Evolutionary conservation across 257 asterid genomes (phyloP).

Genomic region (Oldenlandia corymbosa): DNA sequence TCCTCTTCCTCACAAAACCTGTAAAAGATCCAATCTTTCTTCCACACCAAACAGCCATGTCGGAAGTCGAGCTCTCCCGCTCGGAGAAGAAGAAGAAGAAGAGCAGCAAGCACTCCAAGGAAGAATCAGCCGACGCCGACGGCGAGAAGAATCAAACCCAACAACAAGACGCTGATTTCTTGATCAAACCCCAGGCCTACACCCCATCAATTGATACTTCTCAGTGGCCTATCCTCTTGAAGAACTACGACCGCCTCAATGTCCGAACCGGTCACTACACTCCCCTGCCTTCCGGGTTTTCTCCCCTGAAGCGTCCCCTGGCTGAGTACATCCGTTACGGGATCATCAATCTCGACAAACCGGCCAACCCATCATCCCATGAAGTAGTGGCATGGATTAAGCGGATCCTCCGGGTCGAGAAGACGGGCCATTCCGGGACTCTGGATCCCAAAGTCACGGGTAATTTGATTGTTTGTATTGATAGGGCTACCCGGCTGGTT

Average conservation of each 20-base stretch:
- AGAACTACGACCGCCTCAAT: constrained; percentile 77
- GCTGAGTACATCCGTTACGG: constrained; percentile 79
- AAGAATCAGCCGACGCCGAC: constrained; percentile 15
- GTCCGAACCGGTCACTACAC: constrained; percentile 95
- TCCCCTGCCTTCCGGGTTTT: constrained; percentile 76
- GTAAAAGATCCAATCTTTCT: neutral
- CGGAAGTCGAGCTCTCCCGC: constrained; percentile 52
- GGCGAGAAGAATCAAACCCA: constrained; percentile 11
- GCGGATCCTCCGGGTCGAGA: constrained; percentile 77
- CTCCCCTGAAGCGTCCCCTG: constrained; percentile 81
- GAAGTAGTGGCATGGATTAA: constrained; percentile 97
- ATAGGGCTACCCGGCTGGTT: constrained; percentile 88
- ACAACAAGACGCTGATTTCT: constrained; percentile 43
- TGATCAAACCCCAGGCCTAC: constrained; percentile 74
- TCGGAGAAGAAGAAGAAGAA: constrained; percentile 78
- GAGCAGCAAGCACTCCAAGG: constrained; percentile 29
- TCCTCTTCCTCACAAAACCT: neutral
- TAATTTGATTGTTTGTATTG: constrained; percentile 82
- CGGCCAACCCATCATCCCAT: constrained; percentile 88
- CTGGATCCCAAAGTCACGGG: constrained; percentile 95
- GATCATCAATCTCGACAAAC: constrained; percentile 73
- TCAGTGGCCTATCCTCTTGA: constrained; percentile 85
- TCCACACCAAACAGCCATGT: constrained; percentile 43
- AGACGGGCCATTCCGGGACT: constrained; percentile 95
- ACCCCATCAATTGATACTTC: constrained; percentile 82